Base-by-base conservation (phyloP, 306 rosid genomes). In the Fagus crenata region DNA sequence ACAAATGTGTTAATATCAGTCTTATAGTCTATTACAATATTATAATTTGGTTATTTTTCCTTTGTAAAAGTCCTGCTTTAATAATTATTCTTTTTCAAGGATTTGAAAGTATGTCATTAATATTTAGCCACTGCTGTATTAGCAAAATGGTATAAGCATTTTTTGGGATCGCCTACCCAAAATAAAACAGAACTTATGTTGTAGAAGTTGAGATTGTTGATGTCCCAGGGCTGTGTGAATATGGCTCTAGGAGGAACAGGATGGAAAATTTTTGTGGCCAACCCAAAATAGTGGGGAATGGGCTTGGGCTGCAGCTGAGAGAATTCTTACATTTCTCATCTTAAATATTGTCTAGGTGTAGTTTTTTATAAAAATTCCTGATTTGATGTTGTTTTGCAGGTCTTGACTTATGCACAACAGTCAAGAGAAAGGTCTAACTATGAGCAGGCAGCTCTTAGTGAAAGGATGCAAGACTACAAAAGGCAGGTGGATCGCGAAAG, bases 401-500 rank as follows among this genome's bases (percentile, higher is more conserved):
- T 96, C 53, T 87, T 92, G 84, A 96, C 99, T 75, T 96, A 96
- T 85, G 98, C 99, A 56, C 99, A 96, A 69, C 99, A 96, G 75
- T 96, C 99, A 77, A 88, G 97, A 81, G 99, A 96, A 80, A 91
- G 99, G 82, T 93, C 99, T 65, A 96, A 93, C 81, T 96, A 96
- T 83, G 99, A 96, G 83, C 98, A 93, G 86, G 99, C 99, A 40
- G 99, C 98, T 81, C 94, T 96, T n/a, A 89, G 81, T 68, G 99
- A 96, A 87, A 91, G 93, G 89, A 96, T 96, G 98, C 99, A 96
- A 83, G 99, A 96, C 33, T 96, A 91, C 86, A 86, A 89, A 78
- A 86, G 98, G 77, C 99, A 91, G 89, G 91, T 96, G 65, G 99
- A 96, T 80, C 96, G 99, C 67, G 99, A 96, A 88, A 91, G 98